phyloP scores from a whole-genome alignment of 768 basidiomycete genomes.

The Macrolepiota albuminosa region DNA sequence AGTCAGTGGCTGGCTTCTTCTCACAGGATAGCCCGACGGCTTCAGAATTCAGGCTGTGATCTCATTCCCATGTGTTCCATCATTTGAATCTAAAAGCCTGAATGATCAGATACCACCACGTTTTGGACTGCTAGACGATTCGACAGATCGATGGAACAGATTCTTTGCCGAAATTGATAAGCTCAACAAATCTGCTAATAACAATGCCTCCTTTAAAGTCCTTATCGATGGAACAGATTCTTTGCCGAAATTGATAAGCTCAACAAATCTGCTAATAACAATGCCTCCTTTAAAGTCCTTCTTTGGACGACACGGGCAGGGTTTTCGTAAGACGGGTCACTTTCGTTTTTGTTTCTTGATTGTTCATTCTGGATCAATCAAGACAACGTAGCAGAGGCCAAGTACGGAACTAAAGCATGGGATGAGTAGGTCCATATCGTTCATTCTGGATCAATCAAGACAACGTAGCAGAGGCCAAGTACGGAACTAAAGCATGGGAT shows the following conservation, averaged over 20 bases:
- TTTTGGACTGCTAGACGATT: slow-evolving; percentile 58
- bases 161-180: slow-evolving; percentile 34
- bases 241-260: slow-evolving; percentile 34
- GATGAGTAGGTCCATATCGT: slow-evolving; percentile 33
- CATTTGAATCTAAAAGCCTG: background rate
- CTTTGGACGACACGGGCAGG: slow-evolving; percentile 69
- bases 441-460: slow-evolving; percentile 35
- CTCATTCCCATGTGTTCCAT: too few relatives aligned
- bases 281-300: slow-evolving; percentile 59
- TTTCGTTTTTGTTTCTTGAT: background rate
- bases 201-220: slow-evolving; percentile 51
- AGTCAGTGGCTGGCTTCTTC: slow-evolving; percentile 9
- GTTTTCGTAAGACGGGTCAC: slow-evolving; percentile 50
- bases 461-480: slow-evolving; percentile 60
- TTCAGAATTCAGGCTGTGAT: slow-evolving; percentile 4
- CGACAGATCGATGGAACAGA: slow-evolving; percentile 43
- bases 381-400: slow-evolving; percentile 66
- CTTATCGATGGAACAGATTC: slow-evolving; percentile 51
- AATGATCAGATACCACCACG: slow-evolving; percentile 42
- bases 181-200: slow-evolving; percentile 39
- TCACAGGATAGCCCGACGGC: slow-evolving; percentile 3
- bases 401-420: slow-evolving; percentile 61
- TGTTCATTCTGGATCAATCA: background rate
- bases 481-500: slow-evolving; percentile 58
- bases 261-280: slow-evolving; percentile 33